Evolutionary conservation across 257 asterid species (phyloP).

Genomic region (Nicotiana paniculata): DNA sequence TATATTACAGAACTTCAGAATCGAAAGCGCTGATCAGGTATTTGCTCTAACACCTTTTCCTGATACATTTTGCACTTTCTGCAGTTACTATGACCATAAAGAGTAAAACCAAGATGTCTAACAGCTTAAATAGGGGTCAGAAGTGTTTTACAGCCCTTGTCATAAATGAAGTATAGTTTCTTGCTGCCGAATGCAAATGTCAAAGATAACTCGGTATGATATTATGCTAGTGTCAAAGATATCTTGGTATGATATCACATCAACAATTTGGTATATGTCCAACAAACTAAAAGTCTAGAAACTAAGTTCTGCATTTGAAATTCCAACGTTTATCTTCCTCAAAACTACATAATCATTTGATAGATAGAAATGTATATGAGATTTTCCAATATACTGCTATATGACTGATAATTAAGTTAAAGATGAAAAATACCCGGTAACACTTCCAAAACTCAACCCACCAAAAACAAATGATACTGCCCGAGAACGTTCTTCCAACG

Average conservation of each 20-base stretch:
- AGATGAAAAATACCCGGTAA: slow-evolving; percentile 56
- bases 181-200: background rate
- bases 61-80: background rate
- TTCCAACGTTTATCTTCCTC: background rate
- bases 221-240: background rate
- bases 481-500: slow-evolving; percentile 88
- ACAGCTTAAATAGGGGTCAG: background rate
- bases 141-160: background rate
- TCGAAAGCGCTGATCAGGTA: background rate
- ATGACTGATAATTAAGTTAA: background rate
- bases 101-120: background rate
- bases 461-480: slow-evolving; percentile 97
- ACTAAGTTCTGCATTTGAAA: background rate
- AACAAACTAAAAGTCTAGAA: background rate
- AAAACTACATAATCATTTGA: background rate
- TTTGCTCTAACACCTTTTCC: background rate
- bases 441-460: slow-evolving; percentile 97
- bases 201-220: background rate
- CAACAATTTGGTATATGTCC: background rate
- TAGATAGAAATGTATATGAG: background rate
- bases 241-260: background rate
- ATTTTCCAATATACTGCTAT: background rate
- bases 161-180: background rate
- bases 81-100: background rate
- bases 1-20: background rate